Evolutionary conservation across 2,329 filamentous ascomycete species (phyloP), one percentile per base, ranked within the genome.

Genomic region (Penicillium sp.): DNA sequence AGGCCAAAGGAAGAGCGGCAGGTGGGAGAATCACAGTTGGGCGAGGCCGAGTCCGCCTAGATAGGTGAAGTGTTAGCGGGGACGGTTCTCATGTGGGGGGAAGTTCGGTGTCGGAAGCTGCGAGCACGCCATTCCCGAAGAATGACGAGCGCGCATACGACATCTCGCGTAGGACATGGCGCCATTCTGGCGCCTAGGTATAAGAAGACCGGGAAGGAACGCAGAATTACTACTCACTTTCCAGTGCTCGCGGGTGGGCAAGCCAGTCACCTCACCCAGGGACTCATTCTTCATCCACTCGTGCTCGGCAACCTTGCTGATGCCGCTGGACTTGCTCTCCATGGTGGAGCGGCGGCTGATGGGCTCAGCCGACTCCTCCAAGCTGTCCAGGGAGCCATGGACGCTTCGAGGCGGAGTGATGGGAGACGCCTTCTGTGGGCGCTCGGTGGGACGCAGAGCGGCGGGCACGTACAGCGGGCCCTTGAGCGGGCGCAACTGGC

Each of bases 191-290:
- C 37, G 5, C 7, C n/a, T 9, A 13, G 20, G 24, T 59, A 63
- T 63, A 65, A 56, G 27, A 28, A 64, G 35, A 32, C 20, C 37
- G 10, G 32, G 37, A 40, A 25, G 25, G 42, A 52, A 37, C 41
- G 8, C 23, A 40, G 28, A 24, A 46, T 37, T 3, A 24, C 46
- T 58, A 75, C 77, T 66, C 71, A 81, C 79, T 76, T 85, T 83
- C 82, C 82, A 86, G 67, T 85, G 82, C 50, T 82, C 80, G 51
- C 78, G 75, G 6, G 81, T 84, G 3, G 82, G 82, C 15, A 75
- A 72, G 4, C 82, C 82, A 12, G 78, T 80, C 3, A 83, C 78
- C 39, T 77, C 72, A 20, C 79, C 80, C 42, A 81, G 67, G 35
- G 78, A 75, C 50, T 75, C 72, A 42, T 73, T 72, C 51, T 77